A percentile compares a stretch with the other conserved stretches of the same genome.
phyloP scores from a whole-genome alignment of 441 rosid species.

The Corymbia calophylla region DNA sequence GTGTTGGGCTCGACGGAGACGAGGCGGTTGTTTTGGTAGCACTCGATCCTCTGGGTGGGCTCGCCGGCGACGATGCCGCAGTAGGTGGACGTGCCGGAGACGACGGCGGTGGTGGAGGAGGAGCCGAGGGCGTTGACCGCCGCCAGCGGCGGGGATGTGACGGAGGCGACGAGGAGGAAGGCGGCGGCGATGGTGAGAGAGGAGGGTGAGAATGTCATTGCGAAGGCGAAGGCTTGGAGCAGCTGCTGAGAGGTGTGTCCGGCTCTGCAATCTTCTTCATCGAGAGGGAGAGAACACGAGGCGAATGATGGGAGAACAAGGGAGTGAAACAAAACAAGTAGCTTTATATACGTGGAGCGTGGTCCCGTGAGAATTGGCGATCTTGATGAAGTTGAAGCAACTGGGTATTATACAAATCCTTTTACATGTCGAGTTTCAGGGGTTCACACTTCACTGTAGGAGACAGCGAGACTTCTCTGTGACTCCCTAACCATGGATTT shows the following conservation, averaged over 20 bases:
- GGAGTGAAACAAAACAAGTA: not conserved
- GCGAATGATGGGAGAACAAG: not conserved
- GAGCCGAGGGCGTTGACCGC: constrained; percentile 54
- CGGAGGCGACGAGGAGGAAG: constrained; percentile 4
- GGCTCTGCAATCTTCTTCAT: not conserved
- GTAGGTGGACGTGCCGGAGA: constrained; percentile 44
- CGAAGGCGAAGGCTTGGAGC: not conserved
- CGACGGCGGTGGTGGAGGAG: constrained; percentile 64
- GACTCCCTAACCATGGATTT: not conserved
- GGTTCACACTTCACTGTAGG: not conserved
- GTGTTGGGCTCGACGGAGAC: constrained; percentile 33
- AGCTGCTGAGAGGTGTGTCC: not conserved
- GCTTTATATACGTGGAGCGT: not conserved
- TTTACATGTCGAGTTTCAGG: not conserved
- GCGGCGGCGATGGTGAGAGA: constrained; percentile 9
- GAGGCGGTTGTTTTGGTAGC: constrained; percentile 31
- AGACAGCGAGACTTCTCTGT: not conserved
- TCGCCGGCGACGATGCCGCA: constrained; percentile 61
- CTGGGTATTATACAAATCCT: not conserved
- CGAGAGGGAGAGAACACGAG: not conserved
- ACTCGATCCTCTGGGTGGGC: constrained; percentile 37
- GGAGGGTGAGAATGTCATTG: not conserved
- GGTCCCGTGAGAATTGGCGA: not conserved
- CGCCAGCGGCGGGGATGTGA: not conserved
- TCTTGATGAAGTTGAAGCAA: not conserved